Evolutionary conservation across 306 rosid genomes (phyloP), one percentile per base, ranked within the genome.

Genomic region (Quercus cerris): DNA sequence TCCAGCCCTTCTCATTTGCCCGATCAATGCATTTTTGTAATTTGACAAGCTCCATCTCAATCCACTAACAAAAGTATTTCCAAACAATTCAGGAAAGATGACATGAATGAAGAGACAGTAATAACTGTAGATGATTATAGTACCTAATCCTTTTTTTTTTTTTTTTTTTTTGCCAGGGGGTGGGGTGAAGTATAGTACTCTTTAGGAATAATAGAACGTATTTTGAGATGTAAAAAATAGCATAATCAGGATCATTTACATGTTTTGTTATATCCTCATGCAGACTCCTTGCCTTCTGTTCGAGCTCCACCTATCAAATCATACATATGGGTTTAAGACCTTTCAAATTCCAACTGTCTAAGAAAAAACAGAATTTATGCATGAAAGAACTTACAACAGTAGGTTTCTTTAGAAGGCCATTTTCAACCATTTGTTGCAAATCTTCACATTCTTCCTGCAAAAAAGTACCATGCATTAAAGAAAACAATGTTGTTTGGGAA

Each of bases 1-100:
- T 89, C 97, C 95, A 84, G 55, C 98, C 98, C 87, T 90, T 94
- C 86, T 91, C 98, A 78, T 91, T 91, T 74, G 98, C 97, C 77
- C 57, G 87, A 79, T 90, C 95, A 81, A 91, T 91, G 49, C 89
- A 89, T 63, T 76, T 88, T 78, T 85, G 94, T 81, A 94, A 71
- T 70, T 86, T 75, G 20, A 79, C 74, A 85, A 94, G 49, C 85
- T 91, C 87, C 77, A 80, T 87, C 5, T 85, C 79, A 74, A 94
- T 92, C 98, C 98, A 86, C 98, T 94, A 88, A 71, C 75, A 83
- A 23, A 52, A 66, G 74, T 28, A 73, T 72, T 38, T 54, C 68
- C 81, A 73, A 55, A 68, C 31, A 31, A 64, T 22, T 41, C 38
- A 66, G 28, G 76, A 15, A 71, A 11, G 56, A 58, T 56, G 41